Percentiles rank a stretch among this genome's conserved stretches.
Conservation (phyloP, 495 filamentous ascomycete genomes). For the Bacidia gigantensis region DNA sequence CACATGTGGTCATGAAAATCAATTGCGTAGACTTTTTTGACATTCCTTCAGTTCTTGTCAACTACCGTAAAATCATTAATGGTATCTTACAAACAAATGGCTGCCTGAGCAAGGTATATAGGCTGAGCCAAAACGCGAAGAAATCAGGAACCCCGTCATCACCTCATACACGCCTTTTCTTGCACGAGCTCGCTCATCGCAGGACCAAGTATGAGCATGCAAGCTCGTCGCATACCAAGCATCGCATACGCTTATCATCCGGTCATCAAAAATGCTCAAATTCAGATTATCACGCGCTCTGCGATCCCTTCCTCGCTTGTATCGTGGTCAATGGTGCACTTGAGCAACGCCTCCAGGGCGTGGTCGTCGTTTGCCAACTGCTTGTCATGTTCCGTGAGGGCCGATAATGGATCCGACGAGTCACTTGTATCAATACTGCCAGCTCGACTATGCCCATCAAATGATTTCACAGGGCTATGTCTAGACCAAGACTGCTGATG, state of each 20-base stretch:
- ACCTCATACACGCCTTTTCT: no score
- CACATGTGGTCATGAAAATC: no score
- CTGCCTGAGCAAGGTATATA: no score
- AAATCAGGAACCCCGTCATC: not conserved
- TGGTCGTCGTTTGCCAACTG: constrained; percentile 5
- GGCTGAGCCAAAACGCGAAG: no score
- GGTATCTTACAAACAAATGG: not conserved
- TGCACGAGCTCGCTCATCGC: no score
- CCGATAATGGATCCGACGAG: not conserved
- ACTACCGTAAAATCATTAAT: not conserved
- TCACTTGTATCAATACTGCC: not conserved
- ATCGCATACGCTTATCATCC: no score
- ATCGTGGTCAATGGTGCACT: constrained; percentile 11
- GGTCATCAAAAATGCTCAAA: no score
- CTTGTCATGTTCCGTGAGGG: not conserved
- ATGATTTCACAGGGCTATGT: not conserved
- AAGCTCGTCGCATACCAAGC: no score
- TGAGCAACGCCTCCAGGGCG: constrained; percentile 12
- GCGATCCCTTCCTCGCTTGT: constrained; percentile 11
- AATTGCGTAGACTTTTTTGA: not conserved
- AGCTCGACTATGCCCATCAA: constrained; percentile 4
- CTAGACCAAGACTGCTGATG: not conserved
- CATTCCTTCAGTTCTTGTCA: not conserved
- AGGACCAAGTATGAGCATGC: no score
- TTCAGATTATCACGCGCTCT: not conserved